Percentiles rank a stretch among this genome's conserved stretches.
Conservation (phyloP, 2,329 filamentous ascomycete species). For the Hypomyces perniciosus region DNA sequence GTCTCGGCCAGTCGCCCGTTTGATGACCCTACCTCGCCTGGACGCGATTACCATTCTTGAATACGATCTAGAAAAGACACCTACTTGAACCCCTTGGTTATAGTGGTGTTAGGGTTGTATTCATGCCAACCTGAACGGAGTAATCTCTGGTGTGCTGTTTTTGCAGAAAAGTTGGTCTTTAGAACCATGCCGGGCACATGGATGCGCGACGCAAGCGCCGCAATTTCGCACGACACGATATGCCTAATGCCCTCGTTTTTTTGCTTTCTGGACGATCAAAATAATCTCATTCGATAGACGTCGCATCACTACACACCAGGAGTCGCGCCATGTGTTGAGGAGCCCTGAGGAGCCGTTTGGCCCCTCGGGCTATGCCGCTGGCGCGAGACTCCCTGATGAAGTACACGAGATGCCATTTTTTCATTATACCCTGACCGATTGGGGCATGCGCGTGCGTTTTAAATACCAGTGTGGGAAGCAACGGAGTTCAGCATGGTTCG, state of each 20-base stretch:
- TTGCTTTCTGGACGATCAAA: background rate
- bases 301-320: conserved; percentile 1
- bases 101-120: background rate
- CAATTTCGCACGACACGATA: conserved; percentile 4
- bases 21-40: conserved; percentile 18
- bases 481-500: conserved; percentile 3
- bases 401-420: conserved; percentile 10
- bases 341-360: background rate
- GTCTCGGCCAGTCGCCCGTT: conserved; percentile 24
- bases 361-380: background rate
- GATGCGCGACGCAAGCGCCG: background rate
- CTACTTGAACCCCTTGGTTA: background rate
- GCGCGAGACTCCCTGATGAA: conserved; percentile 6
- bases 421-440: background rate
- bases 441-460: conserved; percentile 8
- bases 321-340: background rate
- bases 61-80: background rate
- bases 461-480: conserved; percentile 12
- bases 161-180: no score
- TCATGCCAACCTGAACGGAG: no score
- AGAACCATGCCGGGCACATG: background rate
- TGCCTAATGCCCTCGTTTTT: background rate
- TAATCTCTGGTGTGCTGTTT: background rate
- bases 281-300: conserved; percentile 10
- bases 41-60: background rate